These are phyloP conservation scores for Erodium chrysanthum DNA, from an alignment of 441 rosid genomes.

Conservation along the genomic window DNA sequence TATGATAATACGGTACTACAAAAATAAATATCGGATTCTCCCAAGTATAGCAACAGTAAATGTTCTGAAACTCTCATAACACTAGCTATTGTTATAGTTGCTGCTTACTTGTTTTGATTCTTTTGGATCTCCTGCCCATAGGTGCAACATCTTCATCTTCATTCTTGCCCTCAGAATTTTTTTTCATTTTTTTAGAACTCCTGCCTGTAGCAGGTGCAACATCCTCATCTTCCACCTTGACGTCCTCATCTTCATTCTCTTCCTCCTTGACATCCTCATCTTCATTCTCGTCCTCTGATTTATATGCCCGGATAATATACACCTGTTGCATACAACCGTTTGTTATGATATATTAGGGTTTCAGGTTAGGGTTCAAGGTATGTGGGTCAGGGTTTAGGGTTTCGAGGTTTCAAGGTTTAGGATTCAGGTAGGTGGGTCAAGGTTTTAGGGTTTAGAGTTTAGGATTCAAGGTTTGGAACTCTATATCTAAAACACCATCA, in stretches of 20 bases:
- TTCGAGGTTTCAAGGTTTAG: too few relatives aligned
- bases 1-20: too few relatives aligned
- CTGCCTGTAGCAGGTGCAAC: background rate
- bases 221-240: background rate
- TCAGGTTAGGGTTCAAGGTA: too few relatives aligned
- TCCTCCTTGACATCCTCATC: slow-evolving; percentile 23
- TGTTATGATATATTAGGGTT: too few relatives aligned
- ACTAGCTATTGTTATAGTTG: background rate
- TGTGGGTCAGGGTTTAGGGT: too few relatives aligned
- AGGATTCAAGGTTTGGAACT: too few relatives aligned
- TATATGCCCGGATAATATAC: slow-evolving; percentile 45
- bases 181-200: too few relatives aligned
- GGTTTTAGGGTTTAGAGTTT: too few relatives aligned
- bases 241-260: slow-evolving; percentile 20
- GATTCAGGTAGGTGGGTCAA: too few relatives aligned
- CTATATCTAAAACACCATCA: too few relatives aligned
- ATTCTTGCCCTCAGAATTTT: too few relatives aligned
- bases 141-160: background rate
- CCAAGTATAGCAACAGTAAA: background rate
- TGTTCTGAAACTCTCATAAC: background rate
- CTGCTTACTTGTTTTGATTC: background rate
- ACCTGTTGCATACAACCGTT: slow-evolving; percentile 27
- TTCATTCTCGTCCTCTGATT: slow-evolving; percentile 24
- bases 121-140: background rate
- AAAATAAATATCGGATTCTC: too few relatives aligned